Percentiles rank a stretch among this genome's conserved stretches.
These are phyloP conservation scores for Exophiala spinifera DNA, from an alignment of 2,329 filamentous ascomycete genomes.

Conservation along the genomic window DNA sequence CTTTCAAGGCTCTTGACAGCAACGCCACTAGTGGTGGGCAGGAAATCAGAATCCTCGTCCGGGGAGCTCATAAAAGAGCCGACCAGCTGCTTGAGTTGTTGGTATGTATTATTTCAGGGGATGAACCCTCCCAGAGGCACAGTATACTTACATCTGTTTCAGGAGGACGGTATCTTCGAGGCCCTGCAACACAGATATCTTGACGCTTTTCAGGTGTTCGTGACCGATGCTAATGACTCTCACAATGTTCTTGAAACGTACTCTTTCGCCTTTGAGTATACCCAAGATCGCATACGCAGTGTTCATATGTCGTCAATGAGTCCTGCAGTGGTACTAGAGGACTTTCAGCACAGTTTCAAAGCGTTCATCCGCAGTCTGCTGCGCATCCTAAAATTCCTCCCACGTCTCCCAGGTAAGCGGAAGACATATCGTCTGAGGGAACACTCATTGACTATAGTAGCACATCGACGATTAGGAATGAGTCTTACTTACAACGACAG, in stretches of 20 bases:
- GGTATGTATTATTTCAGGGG: slow-evolving; percentile 33
- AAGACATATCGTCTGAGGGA: not conserved
- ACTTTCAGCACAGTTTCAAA: slow-evolving; percentile 43
- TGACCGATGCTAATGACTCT: slow-evolving; percentile 41
- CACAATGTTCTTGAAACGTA: slow-evolving; percentile 49
- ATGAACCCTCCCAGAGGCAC: not conserved
- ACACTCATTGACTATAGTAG: slow-evolving; percentile 7
- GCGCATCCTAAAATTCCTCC: slow-evolving; percentile 38
- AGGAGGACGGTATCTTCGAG: slow-evolving; percentile 51
- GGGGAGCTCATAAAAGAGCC: slow-evolving; percentile 39
- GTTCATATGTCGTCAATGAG: slow-evolving; percentile 33
- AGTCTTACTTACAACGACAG: slow-evolving; percentile 46
- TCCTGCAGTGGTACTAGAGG: slow-evolving; percentile 32
- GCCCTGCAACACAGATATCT: slow-evolving; percentile 44
- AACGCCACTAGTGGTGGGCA: slow-evolving; percentile 19
- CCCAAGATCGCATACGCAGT: slow-evolving; percentile 33
- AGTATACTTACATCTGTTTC: slow-evolving; percentile 28
- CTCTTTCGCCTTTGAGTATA: slow-evolving; percentile 49
- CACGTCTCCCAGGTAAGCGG: slow-evolving; percentile 42
- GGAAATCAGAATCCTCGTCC: slow-evolving; percentile 41
- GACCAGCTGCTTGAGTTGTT: slow-evolving; percentile 48
- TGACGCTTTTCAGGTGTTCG: slow-evolving; percentile 46
- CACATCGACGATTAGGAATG: slow-evolving; percentile 40
- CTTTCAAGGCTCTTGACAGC: slow-evolving; percentile 7
- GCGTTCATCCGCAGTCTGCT: slow-evolving; percentile 43